Conservation (phyloP, 345 rosid genomes). For the Sisymbrium irio region DNA sequence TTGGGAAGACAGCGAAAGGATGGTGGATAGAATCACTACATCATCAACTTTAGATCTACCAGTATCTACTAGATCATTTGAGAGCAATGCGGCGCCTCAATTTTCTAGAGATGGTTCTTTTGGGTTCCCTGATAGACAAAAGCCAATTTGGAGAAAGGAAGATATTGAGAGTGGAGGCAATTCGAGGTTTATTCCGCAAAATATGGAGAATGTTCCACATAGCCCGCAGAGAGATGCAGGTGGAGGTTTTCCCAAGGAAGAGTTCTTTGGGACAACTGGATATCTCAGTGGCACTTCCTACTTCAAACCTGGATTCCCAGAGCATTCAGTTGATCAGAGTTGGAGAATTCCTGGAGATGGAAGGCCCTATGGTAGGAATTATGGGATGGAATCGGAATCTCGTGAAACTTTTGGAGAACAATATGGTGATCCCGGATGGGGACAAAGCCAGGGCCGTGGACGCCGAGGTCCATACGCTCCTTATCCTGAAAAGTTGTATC, state of each 20-base stretch:
- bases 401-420: constrained; percentile 62
- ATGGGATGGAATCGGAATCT: constrained; percentile 67
- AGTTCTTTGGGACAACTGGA: constrained; percentile 59
- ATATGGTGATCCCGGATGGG: constrained; percentile 72
- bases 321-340: constrained; percentile 56
- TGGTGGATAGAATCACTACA: constrained; percentile 85
- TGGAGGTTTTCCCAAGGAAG: constrained; percentile 55
- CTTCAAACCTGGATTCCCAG: constrained; percentile 58
- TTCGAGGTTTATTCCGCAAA: constrained; percentile 46
- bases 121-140: constrained; percentile 53
- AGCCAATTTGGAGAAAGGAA: constrained; percentile 78
- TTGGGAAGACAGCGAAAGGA: constrained; percentile 91
- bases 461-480: constrained; percentile 52
- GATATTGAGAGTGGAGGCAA: constrained; percentile 58
- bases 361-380: constrained; percentile 55
- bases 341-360: constrained; percentile 75
- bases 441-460: constrained; percentile 44
- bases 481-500: constrained; percentile 56
- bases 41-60: constrained; percentile 72
- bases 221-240: constrained; percentile 58
- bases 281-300: constrained; percentile 44
- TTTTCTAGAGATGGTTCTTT: constrained; percentile 60
- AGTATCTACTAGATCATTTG: constrained; percentile 53
- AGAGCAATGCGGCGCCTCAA: constrained; percentile 43
- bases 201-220: constrained; percentile 49